Percentiles rank a stretch among this genome's conserved stretches.
Evolutionary conservation across 352 stramenopile species (phyloP).

Genomic region (Phytophthora brassicae): DNA sequence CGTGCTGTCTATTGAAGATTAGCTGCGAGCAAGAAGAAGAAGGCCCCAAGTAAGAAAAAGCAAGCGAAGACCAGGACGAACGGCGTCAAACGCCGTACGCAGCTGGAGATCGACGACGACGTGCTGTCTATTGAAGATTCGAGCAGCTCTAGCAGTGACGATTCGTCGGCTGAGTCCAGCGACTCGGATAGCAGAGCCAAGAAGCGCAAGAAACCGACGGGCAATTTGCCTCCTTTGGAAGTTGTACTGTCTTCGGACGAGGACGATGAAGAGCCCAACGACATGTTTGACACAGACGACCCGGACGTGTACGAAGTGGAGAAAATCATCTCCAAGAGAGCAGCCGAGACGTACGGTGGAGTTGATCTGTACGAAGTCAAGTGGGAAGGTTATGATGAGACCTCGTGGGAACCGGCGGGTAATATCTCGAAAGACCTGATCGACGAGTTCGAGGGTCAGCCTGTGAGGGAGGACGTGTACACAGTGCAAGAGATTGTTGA

Average conservation of each 20-base stretch:
- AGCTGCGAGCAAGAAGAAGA: constrained; percentile 6
- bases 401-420: constrained; percentile 71
- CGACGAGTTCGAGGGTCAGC: constrained; percentile 73
- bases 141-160: constrained; percentile 28
- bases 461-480: constrained; percentile 79
- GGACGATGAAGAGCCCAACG: constrained; percentile 63
- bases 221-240: constrained; percentile 62
- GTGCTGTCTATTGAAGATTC: constrained; percentile 32
- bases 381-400: constrained; percentile 80
- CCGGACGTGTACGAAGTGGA: constrained; percentile 86
- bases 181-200: constrained; percentile 36
- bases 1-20: too few relatives aligned
- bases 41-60: constrained; percentile 16
- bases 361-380: constrained; percentile 79
- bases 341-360: constrained; percentile 47
- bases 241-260: constrained; percentile 71
- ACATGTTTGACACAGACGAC: constrained; percentile 77
- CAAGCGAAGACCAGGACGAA: constrained; percentile 10
- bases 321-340: constrained; percentile 62
- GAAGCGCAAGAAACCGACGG: constrained; percentile 39
- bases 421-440: constrained; percentile 84
- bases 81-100: constrained; percentile 21
- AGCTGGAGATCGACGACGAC: constrained; percentile 39
- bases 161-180: constrained; percentile 36
- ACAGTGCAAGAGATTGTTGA: constrained; percentile 74